phyloP scores from a whole-genome alignment of 2,329 filamentous ascomycete species.

The Thelonectria blattea region DNA sequence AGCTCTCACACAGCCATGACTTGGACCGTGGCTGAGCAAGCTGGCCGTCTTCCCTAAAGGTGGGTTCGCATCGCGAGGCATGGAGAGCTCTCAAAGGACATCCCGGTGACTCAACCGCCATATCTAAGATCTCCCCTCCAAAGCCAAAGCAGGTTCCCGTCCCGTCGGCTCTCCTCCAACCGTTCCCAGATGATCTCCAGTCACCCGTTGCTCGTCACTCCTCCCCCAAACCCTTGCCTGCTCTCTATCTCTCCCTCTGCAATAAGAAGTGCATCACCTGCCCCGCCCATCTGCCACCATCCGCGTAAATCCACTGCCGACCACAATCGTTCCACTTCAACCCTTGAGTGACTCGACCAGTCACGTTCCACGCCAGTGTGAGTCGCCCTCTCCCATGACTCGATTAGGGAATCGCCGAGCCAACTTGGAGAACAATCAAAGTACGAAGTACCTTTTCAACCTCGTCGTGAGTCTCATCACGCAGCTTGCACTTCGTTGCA shows the following conservation, averaged over 20 bases:
- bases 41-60: not conserved
- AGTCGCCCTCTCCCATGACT: slow-evolving; percentile 18
- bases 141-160: not conserved
- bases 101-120: not conserved
- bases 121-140: too few species aligned
- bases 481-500: not conserved
- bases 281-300: slow-evolving; percentile 9
- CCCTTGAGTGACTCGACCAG: slow-evolving; percentile 19
- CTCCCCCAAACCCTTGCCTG: not conserved
- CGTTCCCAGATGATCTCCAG: slow-evolving; percentile 11
- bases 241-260: not conserved
- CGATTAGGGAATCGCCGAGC: not conserved
- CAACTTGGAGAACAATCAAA: not conserved
- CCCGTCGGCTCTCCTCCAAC: slow-evolving; percentile 3
- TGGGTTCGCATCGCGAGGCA: not conserved
- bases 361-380: slow-evolving; percentile 30
- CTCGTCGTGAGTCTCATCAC: not conserved
- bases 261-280: slow-evolving; percentile 4
- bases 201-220: slow-evolving; percentile 14
- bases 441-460: not conserved
- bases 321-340: slow-evolving; percentile 25
- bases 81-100: not conserved
- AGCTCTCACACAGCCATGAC: not conserved
- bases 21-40: not conserved
- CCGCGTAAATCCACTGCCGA: slow-evolving; percentile 1